Evolutionary conservation across 345 rosid species (phyloP), one percentile per base, ranked within the genome.

Genomic region (Excoecaria cochinchinensis): DNA sequence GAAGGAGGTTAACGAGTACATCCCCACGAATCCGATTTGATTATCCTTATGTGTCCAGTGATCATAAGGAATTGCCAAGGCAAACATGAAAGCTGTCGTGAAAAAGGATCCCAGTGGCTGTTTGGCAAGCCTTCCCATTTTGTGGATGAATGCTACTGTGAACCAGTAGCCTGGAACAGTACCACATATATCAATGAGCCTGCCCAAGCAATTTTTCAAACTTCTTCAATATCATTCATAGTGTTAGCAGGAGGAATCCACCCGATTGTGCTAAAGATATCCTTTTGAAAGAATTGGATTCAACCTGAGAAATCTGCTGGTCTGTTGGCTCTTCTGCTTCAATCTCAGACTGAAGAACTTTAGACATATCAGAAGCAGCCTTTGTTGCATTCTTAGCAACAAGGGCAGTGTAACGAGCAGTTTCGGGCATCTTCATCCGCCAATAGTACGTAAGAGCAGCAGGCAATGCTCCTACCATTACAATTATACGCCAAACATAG

Each of bases 381-480:
- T 82, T 90, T 46, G 90, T 82, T 1, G 86, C 84, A 40, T 93
- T 86, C 84, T 90, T 90, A 12, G 95, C 98, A 3, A 93, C 93
- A 19, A 93, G 93, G 38, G 97, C 92, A 0, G 98, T 93, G 86
- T 89, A 93, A 76, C 97, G 89, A 0, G 98, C 93, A 3, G 98
- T 93, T 71, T 93, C 98, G 1, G 98, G 97, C 98, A 93, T 90
- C 83, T 93, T 93, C 81, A 89, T 72, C 71, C 98, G 76, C 82
- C 92, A 93, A 75, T 91, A 91, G 84, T 91, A 93, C 67, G 98
- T 93, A 57, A 88, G 81, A 3, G 80, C 91, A 0, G 98, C 98
- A 0, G 95, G 98, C 66, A 93, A 81, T 24, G 97, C 98, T 44
- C 97, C 98, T 0, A 86, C 84, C 98, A 89, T 90, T 10, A 93